phyloP scores from a whole-genome alignment of 805 yeast genomes.

The Ogataea wickerhamii region DNA sequence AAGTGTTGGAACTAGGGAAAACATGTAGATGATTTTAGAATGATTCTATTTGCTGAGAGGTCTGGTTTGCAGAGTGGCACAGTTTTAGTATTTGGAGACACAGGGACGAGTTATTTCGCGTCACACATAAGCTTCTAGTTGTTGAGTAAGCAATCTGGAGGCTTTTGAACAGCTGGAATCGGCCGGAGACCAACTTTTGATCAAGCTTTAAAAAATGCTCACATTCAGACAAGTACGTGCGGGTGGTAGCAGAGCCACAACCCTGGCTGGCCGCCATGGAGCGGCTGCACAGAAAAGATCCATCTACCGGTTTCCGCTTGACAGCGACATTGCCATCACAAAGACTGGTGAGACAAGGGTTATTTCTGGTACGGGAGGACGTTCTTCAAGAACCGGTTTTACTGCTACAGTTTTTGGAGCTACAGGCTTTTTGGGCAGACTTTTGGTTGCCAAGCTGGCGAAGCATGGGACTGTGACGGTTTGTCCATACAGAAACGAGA shows the following conservation, averaged over 20 bases:
- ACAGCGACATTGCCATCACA: slow-evolving; percentile 67
- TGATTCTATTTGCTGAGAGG: slow-evolving; percentile 5
- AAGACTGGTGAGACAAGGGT: slow-evolving; percentile 70
- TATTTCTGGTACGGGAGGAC: slow-evolving; percentile 74
- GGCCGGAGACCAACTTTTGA: background rate
- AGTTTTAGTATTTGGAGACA: no score
- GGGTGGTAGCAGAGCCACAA: background rate
- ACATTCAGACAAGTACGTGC: background rate
- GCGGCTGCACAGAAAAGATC: slow-evolving; percentile 12
- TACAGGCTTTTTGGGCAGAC: slow-evolving; percentile 73
- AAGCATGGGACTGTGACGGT: slow-evolving; percentile 76
- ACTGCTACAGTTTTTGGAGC: slow-evolving; percentile 88
- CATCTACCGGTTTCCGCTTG: slow-evolving; percentile 34
- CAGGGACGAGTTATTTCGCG: no score
- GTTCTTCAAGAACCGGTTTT: slow-evolving; percentile 82
- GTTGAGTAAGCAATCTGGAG: background rate
- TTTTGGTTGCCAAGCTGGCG: slow-evolving; percentile 68
- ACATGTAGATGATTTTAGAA: background rate
- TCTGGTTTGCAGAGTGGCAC: background rate
- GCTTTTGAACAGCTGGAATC: background rate
- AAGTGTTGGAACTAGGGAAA: background rate
- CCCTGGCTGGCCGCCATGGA: background rate
- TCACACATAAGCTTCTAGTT: no score
- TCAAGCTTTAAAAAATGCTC: slow-evolving; percentile 2
- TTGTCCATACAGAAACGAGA: slow-evolving; percentile 78